Base-by-base conservation (phyloP, 2,329 filamentous ascomycete species). In the Fusarium torreyae region DNA sequence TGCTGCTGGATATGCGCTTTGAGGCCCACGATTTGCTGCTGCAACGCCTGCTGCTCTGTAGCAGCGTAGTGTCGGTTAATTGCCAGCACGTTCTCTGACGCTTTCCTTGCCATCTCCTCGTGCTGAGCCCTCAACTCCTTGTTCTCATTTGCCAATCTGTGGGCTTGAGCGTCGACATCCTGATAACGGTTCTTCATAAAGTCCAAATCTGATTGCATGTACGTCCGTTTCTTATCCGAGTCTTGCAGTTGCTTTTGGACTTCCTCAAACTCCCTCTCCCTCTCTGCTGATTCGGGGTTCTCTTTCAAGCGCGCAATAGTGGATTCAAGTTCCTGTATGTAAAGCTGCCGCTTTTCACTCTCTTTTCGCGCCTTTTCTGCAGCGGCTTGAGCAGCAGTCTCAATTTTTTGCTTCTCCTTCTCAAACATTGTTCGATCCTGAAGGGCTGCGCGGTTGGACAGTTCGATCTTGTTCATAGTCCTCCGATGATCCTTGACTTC, bases 111-210 rank as follows among this genome's bases (percentile, higher is more conserved):
- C 2, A 88, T 79, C 6, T 82, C 78, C 20, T 77, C 76, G 17
- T 84, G 77, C 26, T 80, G 77, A 11, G 73, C 74, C 53, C 81
- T 80, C 3, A 90, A 80, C 9, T 81, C 78, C 18, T 76, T 76
- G 67, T 86, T 86, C 70, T 88, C 84, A 3, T 78, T 72, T 20
- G 79, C 77, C 4, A 88, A 77, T 17, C 81, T 80, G 15, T 80
- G 79, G 4, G 83, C 84, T 2, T 81, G 76, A 33, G 83, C 82
- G 10, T 87, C 88, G 1, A 86, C 84, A 22, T 85, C 81, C 70
- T 91, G 89, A 71, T 92, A 92, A 11, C 84, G 80, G 6, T 82
- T 81, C 53, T 87, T 85, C 14, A 84, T 80, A 71, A 89, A 92
- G 3, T 89, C 86, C 26, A 84, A 79, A 6, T 89, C 86, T 15